Conservation (phyloP, 306 rosid genomes). For the Inga laurina region DNA sequence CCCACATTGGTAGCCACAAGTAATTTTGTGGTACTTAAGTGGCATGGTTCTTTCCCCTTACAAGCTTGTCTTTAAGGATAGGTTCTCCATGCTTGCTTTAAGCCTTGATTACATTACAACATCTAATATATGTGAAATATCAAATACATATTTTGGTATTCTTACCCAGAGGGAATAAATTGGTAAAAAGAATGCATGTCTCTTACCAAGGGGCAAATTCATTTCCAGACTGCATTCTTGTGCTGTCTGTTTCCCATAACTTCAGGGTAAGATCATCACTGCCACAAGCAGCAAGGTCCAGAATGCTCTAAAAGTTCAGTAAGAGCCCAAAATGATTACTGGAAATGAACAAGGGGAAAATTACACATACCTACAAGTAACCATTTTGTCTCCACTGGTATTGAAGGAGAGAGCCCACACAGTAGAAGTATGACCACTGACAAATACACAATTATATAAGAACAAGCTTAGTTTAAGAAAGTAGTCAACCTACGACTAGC, state of each 20-base stretch:
- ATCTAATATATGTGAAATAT: neutral
- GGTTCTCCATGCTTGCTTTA: neutral
- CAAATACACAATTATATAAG: constrained; percentile 19
- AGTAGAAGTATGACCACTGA: constrained; percentile 91
- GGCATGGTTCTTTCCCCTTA: neutral
- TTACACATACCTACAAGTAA: constrained; percentile 74
- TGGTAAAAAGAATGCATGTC: constrained; percentile 3
- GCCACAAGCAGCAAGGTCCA: constrained; percentile 34
- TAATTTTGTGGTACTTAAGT: neutral
- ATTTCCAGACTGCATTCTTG: constrained; percentile 57
- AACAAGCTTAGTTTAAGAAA: neutral
- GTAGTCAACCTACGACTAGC: constrained; percentile 14
- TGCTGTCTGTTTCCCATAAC: constrained; percentile 78
- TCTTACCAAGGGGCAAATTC: constrained; percentile 78
- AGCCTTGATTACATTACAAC: neutral
- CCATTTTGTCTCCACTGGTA: constrained; percentile 85
- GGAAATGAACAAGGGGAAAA: constrained; percentile 9
- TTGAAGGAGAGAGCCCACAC: constrained; percentile 92
- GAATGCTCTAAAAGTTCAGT: constrained; percentile 18
- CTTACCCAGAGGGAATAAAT: neutral
- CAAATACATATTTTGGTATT: constrained; percentile 15
- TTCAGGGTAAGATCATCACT: constrained; percentile 91
- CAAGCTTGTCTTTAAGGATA: neutral
- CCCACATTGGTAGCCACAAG: neutral
- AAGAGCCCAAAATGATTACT: constrained; percentile 27